Percentiles rank a stretch among this genome's conserved stretches.
Conservation (phyloP, 768 basidiomycete genomes). For the Calocera viscosa region DNA sequence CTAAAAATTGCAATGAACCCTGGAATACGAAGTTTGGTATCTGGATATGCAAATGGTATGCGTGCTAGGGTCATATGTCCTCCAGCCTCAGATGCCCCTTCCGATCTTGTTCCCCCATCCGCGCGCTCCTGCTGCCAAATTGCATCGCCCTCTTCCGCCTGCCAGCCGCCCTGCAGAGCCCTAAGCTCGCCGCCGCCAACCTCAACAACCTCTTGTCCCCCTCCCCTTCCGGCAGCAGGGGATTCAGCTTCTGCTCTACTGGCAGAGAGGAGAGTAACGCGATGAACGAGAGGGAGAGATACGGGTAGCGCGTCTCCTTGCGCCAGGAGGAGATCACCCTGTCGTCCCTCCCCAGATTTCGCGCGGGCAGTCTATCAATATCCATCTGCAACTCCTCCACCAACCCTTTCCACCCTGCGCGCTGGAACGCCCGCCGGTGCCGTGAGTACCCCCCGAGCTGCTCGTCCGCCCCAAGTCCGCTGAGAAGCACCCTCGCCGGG, state of each 20-base stretch:
- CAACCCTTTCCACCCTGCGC: slow-evolving; percentile 59
- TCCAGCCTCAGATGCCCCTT: slow-evolving; percentile 4
- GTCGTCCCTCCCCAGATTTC: slow-evolving; percentile 92
- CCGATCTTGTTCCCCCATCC: slow-evolving; percentile 51
- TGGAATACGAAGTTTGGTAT: not conserved
- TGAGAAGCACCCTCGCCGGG: slow-evolving; percentile 68
- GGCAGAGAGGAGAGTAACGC: slow-evolving; percentile 66
- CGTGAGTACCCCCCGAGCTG: slow-evolving; percentile 87
- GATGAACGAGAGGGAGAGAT: slow-evolving; percentile 68
- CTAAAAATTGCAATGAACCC: not conserved
- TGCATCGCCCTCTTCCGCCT: slow-evolving; percentile 94
- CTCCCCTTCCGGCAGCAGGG: slow-evolving; percentile 53
- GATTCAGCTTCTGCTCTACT: slow-evolving; percentile 72
- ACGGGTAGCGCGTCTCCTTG: slow-evolving; percentile 86
- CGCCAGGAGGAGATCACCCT: slow-evolving; percentile 83
- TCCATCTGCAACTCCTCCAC: slow-evolving; percentile 86
- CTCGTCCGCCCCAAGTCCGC: slow-evolving; percentile 91
- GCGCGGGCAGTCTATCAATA: slow-evolving; percentile 68
- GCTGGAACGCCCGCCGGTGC: slow-evolving; percentile 62
- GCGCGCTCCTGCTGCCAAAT: slow-evolving; percentile 79
- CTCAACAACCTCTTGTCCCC: slow-evolving; percentile 87
- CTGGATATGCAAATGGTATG: not conserved
- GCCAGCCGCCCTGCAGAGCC: slow-evolving; percentile 56
- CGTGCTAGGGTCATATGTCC: not conserved
- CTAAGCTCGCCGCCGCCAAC: slow-evolving; percentile 55